phyloP scores from a whole-genome alignment of 1,284 basidiomycete genomes.

The Ustilago cynodontis region DNA sequence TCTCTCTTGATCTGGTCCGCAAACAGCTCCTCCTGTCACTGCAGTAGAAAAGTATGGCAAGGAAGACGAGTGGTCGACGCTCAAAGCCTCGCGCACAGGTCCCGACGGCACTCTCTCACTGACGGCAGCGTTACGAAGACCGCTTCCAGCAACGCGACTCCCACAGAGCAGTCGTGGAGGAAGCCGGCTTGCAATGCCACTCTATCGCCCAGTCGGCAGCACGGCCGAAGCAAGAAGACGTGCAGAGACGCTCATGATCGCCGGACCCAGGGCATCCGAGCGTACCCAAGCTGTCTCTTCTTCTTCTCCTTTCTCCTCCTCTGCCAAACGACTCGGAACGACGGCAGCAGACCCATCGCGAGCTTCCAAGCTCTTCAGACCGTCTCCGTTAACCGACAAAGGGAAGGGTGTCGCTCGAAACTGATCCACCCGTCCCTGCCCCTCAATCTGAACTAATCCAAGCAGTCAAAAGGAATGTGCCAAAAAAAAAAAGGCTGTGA shows the following conservation, averaged over 20 bases:
- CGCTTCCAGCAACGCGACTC: conserved; percentile 33
- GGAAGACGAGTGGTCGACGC: conserved; percentile 45
- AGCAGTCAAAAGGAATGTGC: background rate
- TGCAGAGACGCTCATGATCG: conserved; percentile 19
- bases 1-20: background rate
- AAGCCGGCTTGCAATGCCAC: conserved; percentile 32
- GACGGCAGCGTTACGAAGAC: conserved; percentile 25
- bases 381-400: conserved; percentile 10
- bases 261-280: background rate
- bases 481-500: conserved; percentile 11
- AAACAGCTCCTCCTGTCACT: background rate
- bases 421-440: background rate
- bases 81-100: conserved; percentile 19
- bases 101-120: conserved; percentile 30
- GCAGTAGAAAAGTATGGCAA: conserved; percentile 4
- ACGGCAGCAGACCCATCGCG: background rate
- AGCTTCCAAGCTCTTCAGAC: conserved; percentile 21
- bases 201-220: conserved; percentile 36
- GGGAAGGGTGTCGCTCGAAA: background rate
- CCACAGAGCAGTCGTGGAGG: conserved; percentile 13
- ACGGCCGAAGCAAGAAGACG: conserved; percentile 31
- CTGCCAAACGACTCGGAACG: background rate
- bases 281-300: background rate
- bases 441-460: background rate
- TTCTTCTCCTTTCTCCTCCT: background rate